phyloP scores from a whole-genome alignment of 306 rosid species.

The Purshia tridentata region DNA sequence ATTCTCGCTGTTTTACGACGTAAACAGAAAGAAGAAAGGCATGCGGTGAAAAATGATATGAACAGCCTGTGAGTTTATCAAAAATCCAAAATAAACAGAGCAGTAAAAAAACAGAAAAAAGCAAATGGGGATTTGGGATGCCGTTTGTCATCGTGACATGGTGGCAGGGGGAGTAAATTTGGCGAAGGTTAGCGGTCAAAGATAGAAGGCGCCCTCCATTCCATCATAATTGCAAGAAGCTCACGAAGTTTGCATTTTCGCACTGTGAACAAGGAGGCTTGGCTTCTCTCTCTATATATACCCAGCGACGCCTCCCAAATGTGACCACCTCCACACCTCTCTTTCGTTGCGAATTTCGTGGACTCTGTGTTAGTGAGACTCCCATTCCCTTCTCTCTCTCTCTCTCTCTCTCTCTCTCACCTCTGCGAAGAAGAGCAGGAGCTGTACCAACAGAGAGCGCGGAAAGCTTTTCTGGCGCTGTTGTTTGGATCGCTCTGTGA shows the following conservation, averaged over 20 bases:
- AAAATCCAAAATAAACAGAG: no score
- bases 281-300: slow-evolving; percentile 8
- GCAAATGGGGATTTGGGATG: neutral
- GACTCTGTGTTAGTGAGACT: neutral
- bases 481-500: neutral
- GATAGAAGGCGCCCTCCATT: slow-evolving; percentile 8
- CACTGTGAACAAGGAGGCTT: neutral
- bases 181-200: slow-evolving; percentile 13
- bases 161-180: slow-evolving; percentile 11
- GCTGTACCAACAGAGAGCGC: slow-evolving; percentile 7
- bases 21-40: no score
- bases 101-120: neutral
- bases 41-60: no score
- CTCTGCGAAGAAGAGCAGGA: neutral
- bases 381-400: slow-evolving; percentile 13
- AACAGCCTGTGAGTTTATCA: no score
- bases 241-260: slow-evolving; percentile 22
- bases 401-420: neutral
- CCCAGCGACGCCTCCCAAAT: neutral
- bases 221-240: neutral
- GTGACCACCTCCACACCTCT: slow-evolving; percentile 14
- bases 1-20: no score
- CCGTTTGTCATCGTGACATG: neutral
- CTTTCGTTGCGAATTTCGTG: slow-evolving; percentile 9
- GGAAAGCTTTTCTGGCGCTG: neutral